phyloP scores from a whole-genome alignment of 2,329 filamentous ascomycete genomes.

The Penicillium sp. region DNA sequence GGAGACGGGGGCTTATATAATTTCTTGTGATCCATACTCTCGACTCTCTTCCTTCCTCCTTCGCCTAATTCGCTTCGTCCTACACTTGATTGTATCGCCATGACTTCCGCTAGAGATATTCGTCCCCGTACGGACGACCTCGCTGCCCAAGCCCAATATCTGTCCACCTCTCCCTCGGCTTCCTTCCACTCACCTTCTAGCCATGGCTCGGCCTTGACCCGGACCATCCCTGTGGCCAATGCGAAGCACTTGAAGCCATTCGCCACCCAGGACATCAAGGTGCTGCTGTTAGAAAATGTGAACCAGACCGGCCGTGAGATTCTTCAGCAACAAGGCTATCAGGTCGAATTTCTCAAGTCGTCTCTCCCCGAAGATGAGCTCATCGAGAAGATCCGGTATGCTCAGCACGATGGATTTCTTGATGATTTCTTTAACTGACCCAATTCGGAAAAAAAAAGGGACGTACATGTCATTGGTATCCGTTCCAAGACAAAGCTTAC shows the following conservation, averaged over 20 bases:
- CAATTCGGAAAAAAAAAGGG: constrained; percentile 51
- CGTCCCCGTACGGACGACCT: constrained; percentile 26
- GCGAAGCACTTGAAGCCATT: constrained; percentile 87
- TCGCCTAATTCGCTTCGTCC: constrained; percentile 4
- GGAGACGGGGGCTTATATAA: constrained; percentile 19
- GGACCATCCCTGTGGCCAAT: constrained; percentile 42
- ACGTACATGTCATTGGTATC: constrained; percentile 96
- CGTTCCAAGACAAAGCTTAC: constrained; percentile 96
- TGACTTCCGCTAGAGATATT: constrained; percentile 36
- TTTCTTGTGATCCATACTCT: constrained; percentile 10
- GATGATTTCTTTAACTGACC: no score
- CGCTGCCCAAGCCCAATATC: constrained; percentile 53
- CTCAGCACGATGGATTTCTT: no score
- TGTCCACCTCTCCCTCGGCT: constrained; percentile 69
- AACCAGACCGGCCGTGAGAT: constrained; percentile 85
- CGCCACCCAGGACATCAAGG: constrained; percentile 92
- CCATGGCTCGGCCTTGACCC: constrained; percentile 46
- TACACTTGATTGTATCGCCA: constrained; percentile 12
- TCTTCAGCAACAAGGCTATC: constrained; percentile 79
- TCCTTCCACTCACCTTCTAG: constrained; percentile 70
- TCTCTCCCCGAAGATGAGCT: constrained; percentile 88
- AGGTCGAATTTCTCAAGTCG: constrained; percentile 85
- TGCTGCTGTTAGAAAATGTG: constrained; percentile 90
- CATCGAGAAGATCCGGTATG: constrained; percentile 88
- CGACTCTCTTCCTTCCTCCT: constrained; percentile 1